Evolutionary conservation across 805 yeast genomes (phyloP).

Genomic region (Clavispora santaluciae): DNA sequence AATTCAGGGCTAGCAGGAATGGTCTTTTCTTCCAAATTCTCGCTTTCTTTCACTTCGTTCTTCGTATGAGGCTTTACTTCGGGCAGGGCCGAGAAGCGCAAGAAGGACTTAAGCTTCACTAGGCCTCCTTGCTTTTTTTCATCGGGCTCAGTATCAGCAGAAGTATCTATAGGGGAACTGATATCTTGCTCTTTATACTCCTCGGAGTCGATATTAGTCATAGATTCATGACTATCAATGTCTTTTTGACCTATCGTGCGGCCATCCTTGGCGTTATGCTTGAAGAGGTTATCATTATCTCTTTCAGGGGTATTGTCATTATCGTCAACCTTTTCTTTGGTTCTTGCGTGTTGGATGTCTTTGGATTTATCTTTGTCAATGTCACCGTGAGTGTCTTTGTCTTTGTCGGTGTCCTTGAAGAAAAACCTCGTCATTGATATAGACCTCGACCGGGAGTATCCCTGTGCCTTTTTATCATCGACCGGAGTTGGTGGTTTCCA

Average conservation of each 20-base stretch:
- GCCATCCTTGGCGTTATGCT: not conserved
- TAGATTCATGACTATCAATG: no score
- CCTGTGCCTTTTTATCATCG: conserved; percentile 6
- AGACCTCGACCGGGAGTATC: conserved; percentile 17
- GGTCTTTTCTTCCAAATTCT: not conserved
- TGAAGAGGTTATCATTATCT: not conserved
- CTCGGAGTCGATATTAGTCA: not conserved
- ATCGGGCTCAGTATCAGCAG: conserved; percentile 1
- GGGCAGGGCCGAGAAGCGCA: conserved; percentile 11
- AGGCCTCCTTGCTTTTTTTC: conserved; percentile 6
- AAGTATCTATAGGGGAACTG: conserved; percentile 3
- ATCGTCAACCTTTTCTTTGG: not conserved
- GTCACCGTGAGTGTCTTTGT: conserved; percentile 9
- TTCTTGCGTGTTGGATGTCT: no score
- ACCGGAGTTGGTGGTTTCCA: conserved; percentile 14
- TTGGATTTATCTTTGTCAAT: no score
- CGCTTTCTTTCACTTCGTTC: not conserved
- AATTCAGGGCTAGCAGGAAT: conserved; percentile 1
- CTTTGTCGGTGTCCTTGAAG: conserved; percentile 19
- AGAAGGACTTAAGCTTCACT: conserved; percentile 6
- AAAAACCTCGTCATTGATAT: conserved; percentile 25
- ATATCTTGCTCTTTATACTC: not conserved
- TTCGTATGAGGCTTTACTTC: conserved; percentile 5
- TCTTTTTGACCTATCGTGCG: not conserved
- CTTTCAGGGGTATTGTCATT: not conserved